Conservation (phyloP, 2,329 filamentous ascomycete species). For the Penicillium sp. region DNA sequence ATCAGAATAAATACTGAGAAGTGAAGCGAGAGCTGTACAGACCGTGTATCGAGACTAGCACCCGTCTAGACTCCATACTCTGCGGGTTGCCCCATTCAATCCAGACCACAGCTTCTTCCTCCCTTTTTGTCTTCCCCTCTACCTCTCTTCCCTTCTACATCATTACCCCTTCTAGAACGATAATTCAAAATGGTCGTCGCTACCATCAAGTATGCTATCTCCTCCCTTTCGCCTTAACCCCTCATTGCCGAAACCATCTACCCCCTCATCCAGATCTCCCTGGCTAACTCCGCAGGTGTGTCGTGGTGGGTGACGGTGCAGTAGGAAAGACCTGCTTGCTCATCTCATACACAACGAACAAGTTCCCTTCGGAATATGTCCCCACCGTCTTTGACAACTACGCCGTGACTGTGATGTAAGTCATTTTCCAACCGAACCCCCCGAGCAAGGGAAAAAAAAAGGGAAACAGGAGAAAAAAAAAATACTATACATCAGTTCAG, state of each 20-base stretch:
- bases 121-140: conserved; percentile 31
- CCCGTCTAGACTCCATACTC: conserved; percentile 25
- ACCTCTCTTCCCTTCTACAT: conserved; percentile 3
- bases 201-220: conserved; percentile 59
- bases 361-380: conserved; percentile 99
- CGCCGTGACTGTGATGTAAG: conserved; percentile 98
- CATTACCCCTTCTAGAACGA: conserved; percentile 3
- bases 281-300: conserved; percentile 64
- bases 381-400: conserved; percentile 99
- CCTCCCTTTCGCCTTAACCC: conserved; percentile 7
- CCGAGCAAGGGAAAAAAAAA: conserved; percentile 3
- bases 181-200: conserved; percentile 56
- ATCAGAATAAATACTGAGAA: neutral
- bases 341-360: conserved; percentile 99
- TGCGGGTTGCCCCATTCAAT: conserved; percentile 27
- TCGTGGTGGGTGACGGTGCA: conserved; percentile 98
- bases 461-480: neutral
- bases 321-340: conserved; percentile 98
- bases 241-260: conserved; percentile 11
- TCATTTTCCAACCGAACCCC: conserved; percentile 28
- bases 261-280: conserved; percentile 9
- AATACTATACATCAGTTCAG: neutral
- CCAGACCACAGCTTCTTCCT: conserved; percentile 29
- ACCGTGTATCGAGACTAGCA: conserved; percentile 9
- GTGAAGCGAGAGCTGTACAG: conserved; percentile 5